These are phyloP conservation scores for Alternaria triticimaculans DNA, from an alignment of 2,329 filamentous ascomycete genomes.

Conservation along the genomic window DNA sequence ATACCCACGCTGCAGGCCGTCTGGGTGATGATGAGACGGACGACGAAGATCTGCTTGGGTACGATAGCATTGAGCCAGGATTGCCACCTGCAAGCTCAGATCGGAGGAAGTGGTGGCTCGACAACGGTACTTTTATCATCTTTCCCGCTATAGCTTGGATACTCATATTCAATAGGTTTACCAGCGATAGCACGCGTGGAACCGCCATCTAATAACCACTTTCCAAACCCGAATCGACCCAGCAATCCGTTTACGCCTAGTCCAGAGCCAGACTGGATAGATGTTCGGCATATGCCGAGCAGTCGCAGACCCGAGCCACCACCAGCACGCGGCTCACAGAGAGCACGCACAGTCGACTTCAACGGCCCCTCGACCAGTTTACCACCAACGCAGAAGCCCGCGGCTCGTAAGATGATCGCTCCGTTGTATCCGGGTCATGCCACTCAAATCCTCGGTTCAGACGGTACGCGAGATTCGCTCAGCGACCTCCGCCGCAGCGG, in stretches of 20 bases:
- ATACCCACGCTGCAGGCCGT: slow-evolving; percentile 62
- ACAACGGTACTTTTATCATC: slow-evolving; percentile 66
- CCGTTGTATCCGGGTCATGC: slow-evolving; percentile 36
- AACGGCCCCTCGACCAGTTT: slow-evolving; percentile 34
- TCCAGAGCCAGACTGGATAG: slow-evolving; percentile 84
- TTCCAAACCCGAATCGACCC: slow-evolving; percentile 74
- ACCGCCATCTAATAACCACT: slow-evolving; percentile 67
- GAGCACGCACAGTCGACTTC: slow-evolving; percentile 41
- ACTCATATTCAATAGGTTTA: slow-evolving; percentile 58
- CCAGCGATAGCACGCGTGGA: slow-evolving; percentile 76
- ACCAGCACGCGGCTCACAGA: slow-evolving; percentile 38
- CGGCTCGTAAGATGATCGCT: slow-evolving; percentile 40
- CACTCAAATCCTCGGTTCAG: slow-evolving; percentile 27
- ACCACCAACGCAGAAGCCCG: slow-evolving; percentile 20
- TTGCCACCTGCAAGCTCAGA: slow-evolving; percentile 69
- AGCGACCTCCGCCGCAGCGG: slow-evolving; percentile 31
- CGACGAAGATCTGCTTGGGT: slow-evolving; percentile 81
- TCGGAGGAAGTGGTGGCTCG: slow-evolving; percentile 69
- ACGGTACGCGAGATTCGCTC: slow-evolving; percentile 26
- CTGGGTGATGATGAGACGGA: slow-evolving; percentile 63
- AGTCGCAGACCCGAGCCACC: slow-evolving; percentile 38
- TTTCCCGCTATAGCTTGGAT: slow-evolving; percentile 28
- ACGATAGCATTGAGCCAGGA: slow-evolving; percentile 82
- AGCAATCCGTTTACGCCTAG: slow-evolving; percentile 81
- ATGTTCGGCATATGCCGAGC: slow-evolving; percentile 42